Percentiles rank a stretch among this genome's conserved stretches.
phyloP scores from a whole-genome alignment of 441 rosid genomes.

The Metrosideros polymorpha region DNA sequence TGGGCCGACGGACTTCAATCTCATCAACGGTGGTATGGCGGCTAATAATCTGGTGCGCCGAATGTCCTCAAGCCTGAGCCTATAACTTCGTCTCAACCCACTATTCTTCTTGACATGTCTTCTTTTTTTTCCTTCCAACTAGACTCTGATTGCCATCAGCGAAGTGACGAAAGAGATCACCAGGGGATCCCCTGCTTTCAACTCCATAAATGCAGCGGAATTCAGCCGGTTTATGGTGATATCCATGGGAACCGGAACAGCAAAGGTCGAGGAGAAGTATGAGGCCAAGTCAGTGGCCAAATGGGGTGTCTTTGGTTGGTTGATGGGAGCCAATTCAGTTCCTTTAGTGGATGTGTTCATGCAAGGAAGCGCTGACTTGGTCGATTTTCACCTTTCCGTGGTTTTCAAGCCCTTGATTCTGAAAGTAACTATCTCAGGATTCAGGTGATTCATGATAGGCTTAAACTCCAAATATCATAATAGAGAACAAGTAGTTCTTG shows the following conservation, averaged over 20 bases:
- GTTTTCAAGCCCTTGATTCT: background rate
- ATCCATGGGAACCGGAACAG: background rate
- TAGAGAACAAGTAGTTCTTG: no score
- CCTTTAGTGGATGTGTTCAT: background rate
- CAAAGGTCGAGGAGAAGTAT: background rate
- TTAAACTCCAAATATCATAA: no score
- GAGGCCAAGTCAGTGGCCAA: background rate
- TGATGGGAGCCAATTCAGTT: background rate
- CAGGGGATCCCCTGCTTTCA: background rate
- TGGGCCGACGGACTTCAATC: background rate
- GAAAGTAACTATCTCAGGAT: background rate
- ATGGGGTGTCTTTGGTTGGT: background rate
- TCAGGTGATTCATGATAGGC: background rate
- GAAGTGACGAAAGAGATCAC: background rate
- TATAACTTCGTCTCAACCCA: background rate
- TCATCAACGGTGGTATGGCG: background rate
- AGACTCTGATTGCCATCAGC: background rate
- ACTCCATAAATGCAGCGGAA: background rate
- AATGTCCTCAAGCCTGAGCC: background rate
- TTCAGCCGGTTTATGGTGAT: background rate
- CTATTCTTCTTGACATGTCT: background rate
- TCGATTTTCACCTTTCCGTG: background rate
- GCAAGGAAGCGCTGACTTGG: background rate
- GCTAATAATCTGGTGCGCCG: background rate
- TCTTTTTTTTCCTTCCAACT: background rate